Percentiles rank a stretch among this genome's conserved stretches.
These are phyloP conservation scores for Solanum neorickii DNA, from an alignment of 257 asterid species.

Conservation along the genomic window DNA sequence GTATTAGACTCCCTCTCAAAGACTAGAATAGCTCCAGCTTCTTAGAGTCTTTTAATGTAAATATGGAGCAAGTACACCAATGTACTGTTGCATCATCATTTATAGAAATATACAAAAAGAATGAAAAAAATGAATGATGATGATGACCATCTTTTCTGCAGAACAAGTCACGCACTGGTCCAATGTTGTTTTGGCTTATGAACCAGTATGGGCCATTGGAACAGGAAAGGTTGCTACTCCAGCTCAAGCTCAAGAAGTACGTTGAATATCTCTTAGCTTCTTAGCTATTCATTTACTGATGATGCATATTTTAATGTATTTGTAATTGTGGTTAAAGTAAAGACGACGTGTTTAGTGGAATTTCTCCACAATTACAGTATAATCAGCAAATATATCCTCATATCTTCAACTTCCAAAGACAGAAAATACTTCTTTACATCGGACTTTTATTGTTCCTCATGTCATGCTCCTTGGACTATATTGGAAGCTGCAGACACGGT, in stretches of 20 bases:
- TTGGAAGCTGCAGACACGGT: neutral
- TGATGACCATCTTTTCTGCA: constrained; percentile 2
- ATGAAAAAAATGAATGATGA: neutral
- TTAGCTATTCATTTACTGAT: neutral
- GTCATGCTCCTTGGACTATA: neutral
- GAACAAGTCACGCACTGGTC: constrained; percentile 25
- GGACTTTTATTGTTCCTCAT: neutral
- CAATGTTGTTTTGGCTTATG: constrained; percentile 32
- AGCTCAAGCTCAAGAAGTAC: constrained; percentile 38
- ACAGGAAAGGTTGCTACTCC: constrained; percentile 45
- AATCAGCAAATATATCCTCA: neutral
- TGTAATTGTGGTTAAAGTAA: neutral
- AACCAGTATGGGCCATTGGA: constrained; percentile 49
- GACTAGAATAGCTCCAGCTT: neutral
- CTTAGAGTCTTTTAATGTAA: neutral
- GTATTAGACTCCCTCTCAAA: neutral
- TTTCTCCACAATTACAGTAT: neutral
- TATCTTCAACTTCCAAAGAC: neutral
- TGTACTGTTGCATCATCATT: neutral
- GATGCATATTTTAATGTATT: neutral
- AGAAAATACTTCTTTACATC: neutral
- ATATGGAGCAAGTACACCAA: neutral
- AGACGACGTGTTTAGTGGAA: neutral
- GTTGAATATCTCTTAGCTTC: constrained; percentile 1
- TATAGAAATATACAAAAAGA: too few relatives aligned